A percentile compares a stretch with the other conserved stretches of the same genome.
These are phyloP conservation scores for Umbelopsis vinacea DNA, from an alignment of 192 early-diverging fungal genomes.

Conservation along the genomic window DNA sequence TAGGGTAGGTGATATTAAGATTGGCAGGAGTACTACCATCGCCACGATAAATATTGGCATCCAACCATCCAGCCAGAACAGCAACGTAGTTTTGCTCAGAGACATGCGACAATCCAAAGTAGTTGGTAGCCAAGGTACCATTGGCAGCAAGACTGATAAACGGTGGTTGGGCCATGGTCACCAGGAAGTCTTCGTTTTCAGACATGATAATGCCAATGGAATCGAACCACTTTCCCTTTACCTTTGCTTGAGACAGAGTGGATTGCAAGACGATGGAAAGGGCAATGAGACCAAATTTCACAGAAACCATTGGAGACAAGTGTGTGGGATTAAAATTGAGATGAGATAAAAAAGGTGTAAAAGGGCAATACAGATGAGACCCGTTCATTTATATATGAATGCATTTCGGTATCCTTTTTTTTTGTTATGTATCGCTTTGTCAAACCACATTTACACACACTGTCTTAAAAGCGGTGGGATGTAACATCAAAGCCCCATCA, in stretches of 20 bases:
- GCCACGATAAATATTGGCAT: not conserved
- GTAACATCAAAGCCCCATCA: constrained; percentile 5
- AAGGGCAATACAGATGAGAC: not conserved
- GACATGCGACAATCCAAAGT: not conserved
- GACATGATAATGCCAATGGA: constrained; percentile 2
- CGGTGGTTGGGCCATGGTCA: not conserved
- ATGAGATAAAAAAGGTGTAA: not conserved
- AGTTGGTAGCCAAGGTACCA: constrained; percentile 1
- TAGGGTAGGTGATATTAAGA: not conserved
- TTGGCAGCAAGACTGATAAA: not conserved
- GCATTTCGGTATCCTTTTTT: not conserved
- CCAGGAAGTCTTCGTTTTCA: not conserved
- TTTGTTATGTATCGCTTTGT: not conserved
- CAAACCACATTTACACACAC: not conserved
- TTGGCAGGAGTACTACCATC: not conserved
- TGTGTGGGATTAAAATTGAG: not conserved
- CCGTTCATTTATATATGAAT: not conserved
- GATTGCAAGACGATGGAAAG: not conserved
- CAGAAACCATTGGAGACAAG: not conserved
- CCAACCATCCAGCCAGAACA: not conserved
- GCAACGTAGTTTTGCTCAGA: constrained; percentile 8
- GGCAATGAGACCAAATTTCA: not conserved
- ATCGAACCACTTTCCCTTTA: not conserved
- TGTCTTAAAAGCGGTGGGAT: not conserved
- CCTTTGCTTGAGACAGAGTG: constrained; percentile 5